Conservation (phyloP, 2,329 filamentous ascomycete species). For the Scedosporium dehoogii region DNA sequence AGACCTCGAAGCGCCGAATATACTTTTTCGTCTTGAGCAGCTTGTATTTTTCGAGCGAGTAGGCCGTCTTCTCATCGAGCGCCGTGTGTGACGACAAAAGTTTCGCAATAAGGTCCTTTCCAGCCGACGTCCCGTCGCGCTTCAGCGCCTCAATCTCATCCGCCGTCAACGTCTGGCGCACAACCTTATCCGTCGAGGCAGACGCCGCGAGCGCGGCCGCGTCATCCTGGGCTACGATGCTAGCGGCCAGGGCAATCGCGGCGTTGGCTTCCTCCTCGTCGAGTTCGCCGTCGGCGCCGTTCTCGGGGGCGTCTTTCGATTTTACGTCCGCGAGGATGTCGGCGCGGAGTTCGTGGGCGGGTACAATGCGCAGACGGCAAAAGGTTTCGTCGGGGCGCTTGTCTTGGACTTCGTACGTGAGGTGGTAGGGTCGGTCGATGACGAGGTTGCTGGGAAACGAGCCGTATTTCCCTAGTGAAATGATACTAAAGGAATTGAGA, state of each 20-base stretch:
- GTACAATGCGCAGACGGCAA: constrained; percentile 65
- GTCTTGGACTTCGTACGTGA: constrained; percentile 85
- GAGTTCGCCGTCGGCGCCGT: constrained; percentile 32
- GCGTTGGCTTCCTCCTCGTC: constrained; percentile 30
- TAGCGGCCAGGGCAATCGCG: constrained; percentile 14
- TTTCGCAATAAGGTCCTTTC: constrained; percentile 86
- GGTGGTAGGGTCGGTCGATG: constrained; percentile 80
- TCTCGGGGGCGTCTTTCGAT: constrained; percentile 21
- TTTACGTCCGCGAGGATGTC: constrained; percentile 52
- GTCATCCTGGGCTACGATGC: background rate
- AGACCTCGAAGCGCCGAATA: constrained; percentile 72
- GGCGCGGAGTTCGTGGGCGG: constrained; percentile 72
- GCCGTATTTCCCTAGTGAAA: constrained; percentile 88
- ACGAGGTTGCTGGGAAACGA: constrained; percentile 82
- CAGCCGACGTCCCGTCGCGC: constrained; percentile 64
- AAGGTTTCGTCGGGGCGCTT: constrained; percentile 53
- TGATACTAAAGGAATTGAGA: constrained; percentile 46
- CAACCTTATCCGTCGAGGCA: constrained; percentile 35
- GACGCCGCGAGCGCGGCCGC: constrained; percentile 2
- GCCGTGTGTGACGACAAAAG: constrained; percentile 82
- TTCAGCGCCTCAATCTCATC: constrained; percentile 68
- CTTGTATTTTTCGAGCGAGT: constrained; percentile 92
- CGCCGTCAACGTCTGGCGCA: constrained; percentile 67
- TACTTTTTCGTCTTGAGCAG: constrained; percentile 92
- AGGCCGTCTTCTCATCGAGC: constrained; percentile 88